Conservation (phyloP, 225 moss, liverwort and hornwort species). For the Marchantia paleacea region DNA sequence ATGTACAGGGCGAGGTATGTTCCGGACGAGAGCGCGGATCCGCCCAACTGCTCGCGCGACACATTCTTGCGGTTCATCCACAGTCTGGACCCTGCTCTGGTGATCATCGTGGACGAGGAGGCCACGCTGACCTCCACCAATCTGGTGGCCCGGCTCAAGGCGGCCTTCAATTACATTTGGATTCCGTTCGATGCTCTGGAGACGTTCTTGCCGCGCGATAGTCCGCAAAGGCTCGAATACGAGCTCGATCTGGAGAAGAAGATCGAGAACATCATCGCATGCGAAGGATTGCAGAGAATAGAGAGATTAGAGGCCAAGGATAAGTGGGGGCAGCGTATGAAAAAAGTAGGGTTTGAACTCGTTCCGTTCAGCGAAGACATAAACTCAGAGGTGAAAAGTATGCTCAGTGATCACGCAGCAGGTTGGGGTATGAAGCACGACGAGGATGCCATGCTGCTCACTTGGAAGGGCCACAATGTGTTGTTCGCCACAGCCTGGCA, state of each 20-base stretch:
- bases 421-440: slow-evolving; percentile 77
- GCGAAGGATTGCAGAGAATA: slow-evolving; percentile 56
- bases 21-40: slow-evolving; percentile 48
- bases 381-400: slow-evolving; percentile 58
- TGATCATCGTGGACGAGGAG: slow-evolving; percentile 64
- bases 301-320: slow-evolving; percentile 76
- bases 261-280: slow-evolving; percentile 70
- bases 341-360: slow-evolving; percentile 53
- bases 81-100: slow-evolving; percentile 50
- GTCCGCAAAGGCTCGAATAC: slow-evolving; percentile 54
- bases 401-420: slow-evolving; percentile 80
- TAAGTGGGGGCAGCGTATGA: slow-evolving; percentile 77
- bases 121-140: slow-evolving; percentile 48
- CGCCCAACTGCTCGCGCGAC: slow-evolving; percentile 40
- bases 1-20: slow-evolving; percentile 55
- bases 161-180: slow-evolving; percentile 79
- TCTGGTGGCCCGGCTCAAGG: slow-evolving; percentile 53
- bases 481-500: slow-evolving; percentile 48
- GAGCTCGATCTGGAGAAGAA: slow-evolving; percentile 63
- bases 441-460: slow-evolving; percentile 64
- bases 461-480: slow-evolving; percentile 77
- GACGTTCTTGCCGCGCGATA: slow-evolving; percentile 61
- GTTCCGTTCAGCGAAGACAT: slow-evolving; percentile 62
- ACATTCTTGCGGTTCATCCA: slow-evolving; percentile 44
- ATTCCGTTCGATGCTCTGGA: slow-evolving; percentile 83